These are phyloP conservation scores for Heliophila coronopifolia DNA, from an alignment of 441 rosid species.

Conservation along the genomic window DNA sequence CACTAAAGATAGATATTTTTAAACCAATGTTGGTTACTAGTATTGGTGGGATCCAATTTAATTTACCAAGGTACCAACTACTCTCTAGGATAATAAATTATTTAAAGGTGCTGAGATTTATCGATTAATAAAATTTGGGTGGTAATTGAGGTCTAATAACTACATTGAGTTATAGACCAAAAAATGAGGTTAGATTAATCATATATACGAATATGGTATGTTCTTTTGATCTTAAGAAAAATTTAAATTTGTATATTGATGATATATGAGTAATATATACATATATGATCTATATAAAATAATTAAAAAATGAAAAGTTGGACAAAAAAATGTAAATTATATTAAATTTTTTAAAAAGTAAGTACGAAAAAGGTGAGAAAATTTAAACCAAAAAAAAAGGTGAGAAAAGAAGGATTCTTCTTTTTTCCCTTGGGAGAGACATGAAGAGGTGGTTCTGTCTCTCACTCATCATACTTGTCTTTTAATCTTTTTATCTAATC, in stretches of 20 bases:
- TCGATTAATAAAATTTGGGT: background rate
- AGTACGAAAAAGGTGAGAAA: no score
- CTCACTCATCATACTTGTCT: conserved; percentile 44
- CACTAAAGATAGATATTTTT: background rate
- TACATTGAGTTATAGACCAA: background rate
- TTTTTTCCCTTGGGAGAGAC: conserved; percentile 32
- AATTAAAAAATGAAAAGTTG: no score
- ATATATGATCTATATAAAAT: no score
- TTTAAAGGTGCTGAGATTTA: background rate
- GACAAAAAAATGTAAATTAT: no score
- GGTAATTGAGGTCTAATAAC: background rate
- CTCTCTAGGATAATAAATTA: background rate
- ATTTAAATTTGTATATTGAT: no score
- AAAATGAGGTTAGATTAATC: background rate
- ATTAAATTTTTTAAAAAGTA: no score
- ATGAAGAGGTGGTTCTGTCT: conserved; percentile 31
- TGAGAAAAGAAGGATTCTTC: conserved; percentile 14
- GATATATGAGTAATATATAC: no score
- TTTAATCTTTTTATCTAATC: conserved; percentile 27
- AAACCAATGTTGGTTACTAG: background rate
- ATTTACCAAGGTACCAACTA: background rate
- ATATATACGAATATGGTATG: no score
- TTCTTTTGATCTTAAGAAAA: no score
- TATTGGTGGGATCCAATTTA: conserved; percentile 5
- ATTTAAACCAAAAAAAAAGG: no score